Evolutionary conservation across 305 asterid species (phyloP).

Genomic region (Ilex paraguariensis): DNA sequence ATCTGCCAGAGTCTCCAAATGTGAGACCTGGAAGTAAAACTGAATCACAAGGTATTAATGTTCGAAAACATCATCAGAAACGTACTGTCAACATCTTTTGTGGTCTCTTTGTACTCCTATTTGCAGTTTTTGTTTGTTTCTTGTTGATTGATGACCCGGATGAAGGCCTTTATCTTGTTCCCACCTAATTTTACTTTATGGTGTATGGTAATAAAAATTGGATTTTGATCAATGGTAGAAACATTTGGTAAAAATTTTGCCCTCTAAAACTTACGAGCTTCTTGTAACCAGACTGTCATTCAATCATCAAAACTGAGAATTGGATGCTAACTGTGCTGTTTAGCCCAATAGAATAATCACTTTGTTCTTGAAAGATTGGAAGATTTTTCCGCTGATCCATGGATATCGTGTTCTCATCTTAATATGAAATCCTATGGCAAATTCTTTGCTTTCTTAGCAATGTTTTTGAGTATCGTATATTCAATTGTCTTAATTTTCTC

Average conservation of each 20-base stretch:
- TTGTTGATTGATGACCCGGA: conserved; percentile 35
- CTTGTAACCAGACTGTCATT: no score
- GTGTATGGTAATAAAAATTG: not conserved
- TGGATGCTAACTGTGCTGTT: no score
- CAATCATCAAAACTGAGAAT: no score
- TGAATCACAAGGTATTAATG: conserved; percentile 10
- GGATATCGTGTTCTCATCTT: no score
- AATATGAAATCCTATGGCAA: no score
- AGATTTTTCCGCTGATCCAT: conserved; percentile 6
- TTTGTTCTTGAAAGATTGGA: conserved; percentile 15
- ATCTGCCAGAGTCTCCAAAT: conserved; percentile 20
- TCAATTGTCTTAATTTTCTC: no score
- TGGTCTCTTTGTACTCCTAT: conserved; percentile 36
- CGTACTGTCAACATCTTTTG: conserved; percentile 15
- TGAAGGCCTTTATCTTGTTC: conserved; percentile 40
- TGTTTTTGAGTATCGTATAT: no score
- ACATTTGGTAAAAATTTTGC: not conserved
- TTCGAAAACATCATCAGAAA: conserved; percentile 14
- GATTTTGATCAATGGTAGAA: conserved; percentile 8
- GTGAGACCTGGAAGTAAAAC: conserved; percentile 19
- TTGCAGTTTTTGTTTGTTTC: conserved; percentile 31
- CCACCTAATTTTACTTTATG: conserved; percentile 43
- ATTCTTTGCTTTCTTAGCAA: no score
- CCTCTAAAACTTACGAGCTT: no score
- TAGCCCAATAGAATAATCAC: no score